Percentiles rank a stretch among this genome's conserved stretches.
phyloP scores from a whole-genome alignment of 352 stramenopile genomes.

The Globisporangium uncinulatum region DNA sequence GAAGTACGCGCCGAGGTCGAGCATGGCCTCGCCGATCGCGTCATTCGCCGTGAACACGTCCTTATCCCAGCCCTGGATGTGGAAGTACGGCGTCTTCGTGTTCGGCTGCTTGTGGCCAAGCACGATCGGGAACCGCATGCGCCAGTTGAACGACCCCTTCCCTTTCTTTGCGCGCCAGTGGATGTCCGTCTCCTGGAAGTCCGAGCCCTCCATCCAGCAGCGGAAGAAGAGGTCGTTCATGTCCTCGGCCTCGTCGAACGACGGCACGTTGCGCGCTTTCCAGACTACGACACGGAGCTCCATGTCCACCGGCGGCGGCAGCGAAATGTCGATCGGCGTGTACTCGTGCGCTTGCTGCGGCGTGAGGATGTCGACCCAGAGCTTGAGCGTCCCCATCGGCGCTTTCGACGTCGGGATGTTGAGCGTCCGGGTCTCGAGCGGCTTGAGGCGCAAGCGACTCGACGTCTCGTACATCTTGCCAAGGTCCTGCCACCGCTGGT shows the following conservation, averaged over 20 bases:
- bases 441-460: conserved; percentile 62
- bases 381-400: conserved; percentile 79
- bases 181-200: conserved; percentile 89
- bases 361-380: conserved; percentile 91
- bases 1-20: conserved; percentile 73
- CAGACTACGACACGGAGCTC: conserved; percentile 92
- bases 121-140: conserved; percentile 91
- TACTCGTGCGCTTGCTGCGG: conserved; percentile 71
- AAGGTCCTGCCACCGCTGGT: conserved; percentile 83
- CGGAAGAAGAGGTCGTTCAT: conserved; percentile 93
- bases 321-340: conserved; percentile 75
- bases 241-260: conserved; percentile 80
- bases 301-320: conserved; percentile 79
- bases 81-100: conserved; percentile 91
- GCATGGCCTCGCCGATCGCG: conserved; percentile 83
- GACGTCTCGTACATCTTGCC: conserved; percentile 81
- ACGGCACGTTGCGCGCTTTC: conserved; percentile 88
- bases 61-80: conserved; percentile 93
- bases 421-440: conserved; percentile 76
- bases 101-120: conserved; percentile 80
- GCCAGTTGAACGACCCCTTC: conserved; percentile 93
- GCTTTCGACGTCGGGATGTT: conserved; percentile 80
- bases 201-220: conserved; percentile 80
- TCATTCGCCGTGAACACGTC: conserved; percentile 92
- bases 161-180: conserved; percentile 93